phyloP scores from a whole-genome alignment of 2,329 filamentous ascomycete genomes.

The Colletotrichum caudatum region DNA sequence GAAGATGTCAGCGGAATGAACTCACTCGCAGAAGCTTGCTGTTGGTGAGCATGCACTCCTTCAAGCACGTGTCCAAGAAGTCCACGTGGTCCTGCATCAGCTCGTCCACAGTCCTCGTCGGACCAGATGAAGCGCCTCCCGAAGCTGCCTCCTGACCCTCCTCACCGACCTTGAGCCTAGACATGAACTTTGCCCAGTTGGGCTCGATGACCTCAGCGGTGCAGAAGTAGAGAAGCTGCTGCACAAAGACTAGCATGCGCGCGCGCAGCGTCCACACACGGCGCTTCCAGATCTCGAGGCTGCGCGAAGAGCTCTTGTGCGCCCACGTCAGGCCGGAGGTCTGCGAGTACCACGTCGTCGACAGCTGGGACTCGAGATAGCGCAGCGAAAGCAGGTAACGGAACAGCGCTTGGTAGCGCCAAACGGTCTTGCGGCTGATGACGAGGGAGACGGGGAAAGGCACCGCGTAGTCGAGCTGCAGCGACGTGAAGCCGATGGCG shows the following conservation, averaged over 20 bases:
- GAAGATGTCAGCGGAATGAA: slow-evolving; percentile 35
- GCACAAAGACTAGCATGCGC: slow-evolving; percentile 96
- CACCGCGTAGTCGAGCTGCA: slow-evolving; percentile 94
- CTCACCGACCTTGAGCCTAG: slow-evolving; percentile 77
- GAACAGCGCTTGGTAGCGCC: slow-evolving; percentile 95
- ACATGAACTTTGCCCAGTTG: slow-evolving; percentile 95
- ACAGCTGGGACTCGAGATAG: slow-evolving; percentile 88
- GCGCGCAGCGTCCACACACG: slow-evolving; percentile 91
- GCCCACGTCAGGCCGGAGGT: slow-evolving; percentile 85
- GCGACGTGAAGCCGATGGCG: slow-evolving; percentile 88
- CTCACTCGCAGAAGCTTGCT: slow-evolving; percentile 89
- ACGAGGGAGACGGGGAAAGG: slow-evolving; percentile 96
- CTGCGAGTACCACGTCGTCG: slow-evolving; percentile 90
- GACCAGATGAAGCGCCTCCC: slow-evolving; percentile 48
- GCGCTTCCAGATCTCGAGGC: slow-evolving; percentile 91
- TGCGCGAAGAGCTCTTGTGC: slow-evolving; percentile 78
- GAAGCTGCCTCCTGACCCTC: slow-evolving; percentile 46
- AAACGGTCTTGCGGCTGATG: slow-evolving; percentile 95
- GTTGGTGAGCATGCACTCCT: slow-evolving; percentile 99
- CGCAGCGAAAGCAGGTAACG: slow-evolving; percentile 91
- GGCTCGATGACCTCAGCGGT: slow-evolving; percentile 97
- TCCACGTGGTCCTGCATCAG: slow-evolving; percentile 99
- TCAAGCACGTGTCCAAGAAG: slow-evolving; percentile 96
- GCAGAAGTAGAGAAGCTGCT: slow-evolving; percentile 96
- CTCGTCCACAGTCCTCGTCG: slow-evolving; percentile 87